phyloP scores from a whole-genome alignment of 768 basidiomycete species.

The Calocera cornea region DNA sequence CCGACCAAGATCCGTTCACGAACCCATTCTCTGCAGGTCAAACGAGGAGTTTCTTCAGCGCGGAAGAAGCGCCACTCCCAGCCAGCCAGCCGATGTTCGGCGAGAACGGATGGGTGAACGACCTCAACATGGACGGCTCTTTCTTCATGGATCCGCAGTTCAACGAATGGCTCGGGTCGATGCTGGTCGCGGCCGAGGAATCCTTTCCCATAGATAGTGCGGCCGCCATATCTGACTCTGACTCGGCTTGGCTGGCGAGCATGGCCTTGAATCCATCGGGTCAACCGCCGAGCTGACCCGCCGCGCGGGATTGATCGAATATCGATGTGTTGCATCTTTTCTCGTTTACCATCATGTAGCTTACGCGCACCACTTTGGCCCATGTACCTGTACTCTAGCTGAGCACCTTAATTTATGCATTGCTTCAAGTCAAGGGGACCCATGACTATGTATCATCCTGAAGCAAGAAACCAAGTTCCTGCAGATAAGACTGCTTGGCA shows the following conservation, averaged over 20 bases:
- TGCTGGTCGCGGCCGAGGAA: not conserved
- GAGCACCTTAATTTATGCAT: too few relatives aligned
- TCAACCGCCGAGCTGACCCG: too few relatives aligned
- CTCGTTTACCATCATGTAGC: too few relatives aligned
- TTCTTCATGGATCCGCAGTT: not conserved
- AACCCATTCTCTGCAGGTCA: not conserved
- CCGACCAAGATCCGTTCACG: not conserved
- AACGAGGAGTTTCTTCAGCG: not conserved
- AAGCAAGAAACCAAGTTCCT: too few relatives aligned
- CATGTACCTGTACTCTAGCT: too few relatives aligned
- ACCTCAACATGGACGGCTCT: not conserved
- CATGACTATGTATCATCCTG: too few relatives aligned
- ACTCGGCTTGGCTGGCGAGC: not conserved
- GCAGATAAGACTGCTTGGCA: too few relatives aligned
- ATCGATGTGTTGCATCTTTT: too few relatives aligned
- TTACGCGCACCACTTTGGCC: too few relatives aligned
- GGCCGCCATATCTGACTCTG: not conserved
- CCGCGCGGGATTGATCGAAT: too few relatives aligned
- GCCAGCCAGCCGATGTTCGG: not conserved
- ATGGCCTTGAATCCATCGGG: too few relatives aligned
- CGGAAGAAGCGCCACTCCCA: not conserved
- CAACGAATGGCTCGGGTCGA: not conserved
- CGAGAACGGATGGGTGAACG: not conserved
- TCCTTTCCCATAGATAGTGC: not conserved
- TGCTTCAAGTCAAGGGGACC: too few relatives aligned